Evolutionary conservation across 2,329 filamentous ascomycete genomes (phyloP).

Genomic region (Claviceps arundinis): DNA sequence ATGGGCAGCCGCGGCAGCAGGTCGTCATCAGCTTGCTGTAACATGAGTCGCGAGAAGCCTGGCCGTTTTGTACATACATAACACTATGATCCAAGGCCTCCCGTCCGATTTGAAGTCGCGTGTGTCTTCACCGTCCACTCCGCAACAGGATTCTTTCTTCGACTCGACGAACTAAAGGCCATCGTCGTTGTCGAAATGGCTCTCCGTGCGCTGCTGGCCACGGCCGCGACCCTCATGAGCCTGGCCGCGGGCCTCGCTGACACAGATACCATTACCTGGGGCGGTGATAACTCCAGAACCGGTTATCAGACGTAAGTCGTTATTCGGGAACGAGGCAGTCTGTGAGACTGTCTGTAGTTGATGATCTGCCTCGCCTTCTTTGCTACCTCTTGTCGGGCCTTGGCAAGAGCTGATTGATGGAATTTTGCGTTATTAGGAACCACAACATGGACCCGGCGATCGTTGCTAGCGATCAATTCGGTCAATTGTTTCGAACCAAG

Average conservation of each 20-base stretch:
- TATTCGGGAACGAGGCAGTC: not conserved
- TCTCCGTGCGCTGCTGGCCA: constrained; percentile 15
- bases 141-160: not conserved
- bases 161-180: not conserved
- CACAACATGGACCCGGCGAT: constrained; percentile 51
- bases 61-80: not conserved
- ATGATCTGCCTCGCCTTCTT: not conserved
- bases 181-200: constrained; percentile 12
- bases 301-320: constrained; percentile 37
- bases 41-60: not conserved
- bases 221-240: constrained; percentile 20
- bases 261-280: constrained; percentile 48
- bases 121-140: not conserved
- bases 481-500: constrained; percentile 36
- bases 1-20: not conserved
- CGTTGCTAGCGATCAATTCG: constrained; percentile 41
- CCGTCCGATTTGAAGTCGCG: not conserved
- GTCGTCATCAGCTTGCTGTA: not conserved
- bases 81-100: not conserved
- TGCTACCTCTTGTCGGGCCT: not conserved
- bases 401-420: not conserved
- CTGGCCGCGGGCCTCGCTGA: constrained; percentile 22
- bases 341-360: not conserved
- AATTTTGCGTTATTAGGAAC: constrained; percentile 22
- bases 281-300: constrained; percentile 39